Conservation (phyloP, 2,329 filamentous ascomycete genomes). For the Aspergillus uvarum region DNA sequence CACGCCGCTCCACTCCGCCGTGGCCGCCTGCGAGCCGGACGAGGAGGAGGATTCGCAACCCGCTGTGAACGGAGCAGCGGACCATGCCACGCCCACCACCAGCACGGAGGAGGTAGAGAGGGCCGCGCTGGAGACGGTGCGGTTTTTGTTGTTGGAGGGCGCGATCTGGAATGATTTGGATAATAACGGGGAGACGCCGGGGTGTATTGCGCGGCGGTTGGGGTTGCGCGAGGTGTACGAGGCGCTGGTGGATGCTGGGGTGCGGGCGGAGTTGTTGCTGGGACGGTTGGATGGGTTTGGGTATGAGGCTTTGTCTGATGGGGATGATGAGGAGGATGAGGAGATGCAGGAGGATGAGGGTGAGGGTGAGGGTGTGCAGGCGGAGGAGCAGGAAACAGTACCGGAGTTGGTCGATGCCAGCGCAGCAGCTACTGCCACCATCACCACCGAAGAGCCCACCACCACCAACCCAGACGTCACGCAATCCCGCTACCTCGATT, state of each 20-base stretch:
- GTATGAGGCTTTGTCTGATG: conserved; percentile 67
- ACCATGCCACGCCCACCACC: conserved; percentile 16
- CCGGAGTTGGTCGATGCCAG: conserved; percentile 28
- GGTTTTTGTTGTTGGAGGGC: conserved; percentile 77
- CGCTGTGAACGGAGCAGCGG: conserved; percentile 23
- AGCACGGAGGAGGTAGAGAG: conserved; percentile 18
- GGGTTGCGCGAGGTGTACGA: conserved; percentile 72
- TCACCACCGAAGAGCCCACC: conserved; percentile 6
- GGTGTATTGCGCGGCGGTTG: conserved; percentile 73
- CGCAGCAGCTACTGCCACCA: conserved; percentile 6
- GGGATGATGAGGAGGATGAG: conserved; percentile 46
- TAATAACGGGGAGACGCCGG: conserved; percentile 81
- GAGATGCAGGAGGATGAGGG: conserved; percentile 37
- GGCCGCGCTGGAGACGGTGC: conserved; percentile 64
- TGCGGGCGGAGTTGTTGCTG: conserved; percentile 84
- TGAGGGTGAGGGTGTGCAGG: conserved; percentile 21
- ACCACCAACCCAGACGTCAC: conserved; percentile 49
- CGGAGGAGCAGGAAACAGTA: conserved; percentile 20
- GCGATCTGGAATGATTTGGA: conserved; percentile 98
- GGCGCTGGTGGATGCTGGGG: conserved; percentile 82
- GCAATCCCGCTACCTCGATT: conserved; percentile 67
- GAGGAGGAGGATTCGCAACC: conserved; percentile 22
- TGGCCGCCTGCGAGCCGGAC: conserved; percentile 66
- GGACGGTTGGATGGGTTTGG: conserved; percentile 79
- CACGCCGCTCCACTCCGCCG: conserved; percentile 85